Percentiles rank a stretch among this genome's conserved stretches.
phyloP scores from a whole-genome alignment of 176 grass and related monocot species.

The Saccharum officinarum region DNA sequence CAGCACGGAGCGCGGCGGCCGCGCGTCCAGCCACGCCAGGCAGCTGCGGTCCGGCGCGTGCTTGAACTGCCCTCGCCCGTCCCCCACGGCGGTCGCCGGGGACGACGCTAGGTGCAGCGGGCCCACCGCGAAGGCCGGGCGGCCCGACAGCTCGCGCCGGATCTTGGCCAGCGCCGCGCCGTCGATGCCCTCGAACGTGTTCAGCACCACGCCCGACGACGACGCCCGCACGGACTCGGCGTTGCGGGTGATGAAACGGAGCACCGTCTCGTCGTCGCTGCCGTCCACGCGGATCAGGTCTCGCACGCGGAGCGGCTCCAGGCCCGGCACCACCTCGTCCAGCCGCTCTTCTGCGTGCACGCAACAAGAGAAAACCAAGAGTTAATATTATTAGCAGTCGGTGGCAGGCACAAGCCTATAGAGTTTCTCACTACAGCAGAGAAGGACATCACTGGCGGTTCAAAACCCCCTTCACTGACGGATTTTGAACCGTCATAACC shows the following conservation, averaged over 20 bases:
- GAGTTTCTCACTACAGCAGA: too few species aligned
- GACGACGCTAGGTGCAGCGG: conserved; percentile 17
- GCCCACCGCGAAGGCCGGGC: conserved; percentile 33
- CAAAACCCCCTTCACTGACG: too few species aligned
- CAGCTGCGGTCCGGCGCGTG: conserved; percentile 28
- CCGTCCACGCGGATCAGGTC: conserved; percentile 23
- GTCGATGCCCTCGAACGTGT: conserved; percentile 46
- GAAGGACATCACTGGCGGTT: too few species aligned
- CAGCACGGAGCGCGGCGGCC: conserved; percentile 18
- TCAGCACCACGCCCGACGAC: conserved; percentile 9
- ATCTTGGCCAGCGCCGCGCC: conserved; percentile 21
- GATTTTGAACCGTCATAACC: too few species aligned
- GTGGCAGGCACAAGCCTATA: neutral
- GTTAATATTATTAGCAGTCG: too few species aligned
- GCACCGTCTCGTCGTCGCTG: neutral
- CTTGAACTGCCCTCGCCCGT: neutral
- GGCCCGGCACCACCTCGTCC: neutral
- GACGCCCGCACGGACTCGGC: neutral
- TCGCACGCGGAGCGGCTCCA: neutral
- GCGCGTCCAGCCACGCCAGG: conserved; percentile 43
- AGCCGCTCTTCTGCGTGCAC: neutral
- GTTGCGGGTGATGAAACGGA: neutral
- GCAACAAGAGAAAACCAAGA: too few species aligned
- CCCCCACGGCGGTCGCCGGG: neutral
- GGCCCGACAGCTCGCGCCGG: neutral